Evolutionary conservation across 345 rosid genomes (phyloP), one percentile per base, ranked within the genome.

Genomic region (Raphanus raphanistrum): DNA sequence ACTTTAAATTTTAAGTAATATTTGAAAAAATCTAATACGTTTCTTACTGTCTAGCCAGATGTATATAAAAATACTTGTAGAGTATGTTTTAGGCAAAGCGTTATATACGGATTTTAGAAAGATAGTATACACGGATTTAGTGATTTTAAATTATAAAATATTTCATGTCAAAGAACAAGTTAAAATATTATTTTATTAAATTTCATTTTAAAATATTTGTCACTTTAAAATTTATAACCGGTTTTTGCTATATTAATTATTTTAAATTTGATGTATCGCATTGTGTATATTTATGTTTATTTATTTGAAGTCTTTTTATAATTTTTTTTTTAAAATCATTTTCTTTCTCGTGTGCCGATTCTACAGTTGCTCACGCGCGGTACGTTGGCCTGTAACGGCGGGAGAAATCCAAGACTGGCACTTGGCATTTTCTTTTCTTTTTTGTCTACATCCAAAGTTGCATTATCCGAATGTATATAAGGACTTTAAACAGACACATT

Each of bases 311-410:
- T 21, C 21, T 21, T 21, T 21, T 21, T 21, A 21, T 21, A 21
- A 21, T 21, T 21, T 21, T 21, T 21, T 21, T 21, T 21, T 21
- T n/a, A n/a, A 21, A 21, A 21, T 21, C 21, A 21, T 21, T 21
- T 21, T 21, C 21, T 21, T 21, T 76, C 21, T 33, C 28, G 10
- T 68, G 21, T 31, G 33, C 62, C 60, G 32, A 31, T 66, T 75
- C 73, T 3, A 68, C 73, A 45, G 78, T 16, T 58, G 72, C 72
- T 43, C 17, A 75, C 73, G 52, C 62, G 12, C 27, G 3, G 31
- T 45, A 28, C 61, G 35, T 59, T 48, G 68, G 68, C 73, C 0
- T 48, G 38, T 13, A 45, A 68, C 68, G 63, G 74, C 73, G 52
- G 62, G 68, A 66, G 43, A 48, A 43, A 59, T 70, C 58, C 59